Conservation (phyloP, 495 filamentous ascomycete genomes). For the Lepraria neglecta region DNA sequence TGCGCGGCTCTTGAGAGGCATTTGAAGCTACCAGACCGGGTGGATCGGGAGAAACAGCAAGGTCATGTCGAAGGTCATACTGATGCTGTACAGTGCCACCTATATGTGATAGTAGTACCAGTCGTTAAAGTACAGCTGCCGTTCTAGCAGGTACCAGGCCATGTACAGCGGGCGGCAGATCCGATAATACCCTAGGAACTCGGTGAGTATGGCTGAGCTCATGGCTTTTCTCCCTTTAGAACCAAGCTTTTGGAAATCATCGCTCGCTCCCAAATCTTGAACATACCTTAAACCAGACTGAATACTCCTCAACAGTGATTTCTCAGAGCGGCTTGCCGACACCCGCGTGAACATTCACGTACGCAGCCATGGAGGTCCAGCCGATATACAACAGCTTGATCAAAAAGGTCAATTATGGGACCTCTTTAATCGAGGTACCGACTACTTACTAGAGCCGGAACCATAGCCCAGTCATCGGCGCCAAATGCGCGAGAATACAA, state of each 20-base stretch:
- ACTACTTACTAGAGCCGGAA: conserved; percentile 18
- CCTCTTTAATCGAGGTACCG: not conserved
- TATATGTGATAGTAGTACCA: conserved; percentile 21
- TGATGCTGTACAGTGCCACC: conserved; percentile 26
- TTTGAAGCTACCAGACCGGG: conserved; percentile 24
- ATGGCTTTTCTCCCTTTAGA: not conserved
- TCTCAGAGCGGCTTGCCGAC: conserved; percentile 32
- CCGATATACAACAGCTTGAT: conserved; percentile 27
- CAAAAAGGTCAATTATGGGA: not conserved
- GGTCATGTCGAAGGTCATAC: conserved; percentile 28
- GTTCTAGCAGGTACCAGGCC: conserved; percentile 22
- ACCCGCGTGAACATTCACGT: conserved; percentile 27
- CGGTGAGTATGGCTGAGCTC: conserved; percentile 10
- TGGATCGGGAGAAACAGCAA: conserved; percentile 29
- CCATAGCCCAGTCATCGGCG: conserved; percentile 19
- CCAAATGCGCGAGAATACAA: conserved; percentile 9
- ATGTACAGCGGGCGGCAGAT: conserved; percentile 23
- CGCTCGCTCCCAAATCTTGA: no score
- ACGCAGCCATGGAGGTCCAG: conserved; percentile 24
- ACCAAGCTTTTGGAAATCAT: no score
- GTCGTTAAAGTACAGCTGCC: conserved; percentile 17
- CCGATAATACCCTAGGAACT: conserved; percentile 22
- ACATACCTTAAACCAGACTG: conserved; percentile 28
- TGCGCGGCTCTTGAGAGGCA: conserved; percentile 23
- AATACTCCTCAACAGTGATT: conserved; percentile 27